Base-by-base conservation (phyloP, 2,329 filamentous ascomycete genomes). In the Clarireedia hainanense region DNA sequence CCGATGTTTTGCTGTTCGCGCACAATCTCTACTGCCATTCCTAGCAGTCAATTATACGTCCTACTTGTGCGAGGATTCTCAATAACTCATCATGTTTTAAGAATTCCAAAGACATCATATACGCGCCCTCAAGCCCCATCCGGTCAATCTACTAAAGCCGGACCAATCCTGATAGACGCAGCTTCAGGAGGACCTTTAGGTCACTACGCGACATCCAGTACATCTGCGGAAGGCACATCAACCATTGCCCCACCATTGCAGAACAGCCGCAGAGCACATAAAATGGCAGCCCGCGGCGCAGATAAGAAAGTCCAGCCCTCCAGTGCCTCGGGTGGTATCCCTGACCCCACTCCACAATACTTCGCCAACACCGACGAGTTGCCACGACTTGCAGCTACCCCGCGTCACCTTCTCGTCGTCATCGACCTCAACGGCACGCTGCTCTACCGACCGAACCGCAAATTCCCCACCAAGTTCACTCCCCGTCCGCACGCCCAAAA, bases 351-450 rank as follows among this genome's bases (percentile, higher is more conserved):
- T 1, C 47, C 70, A 0, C 66, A 71, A 47, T 95, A 95, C 70
- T 73, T 89, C n/a, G 76, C 86, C 2, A 67, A 72, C 4, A 62
- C 72, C 14, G 64, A 72, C 5, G 61, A 73, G 14, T 63, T 72
- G 0, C 76, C 81, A 0, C 64, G 68, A 27, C 61, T 62, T 15
- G 70, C 80, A 3, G 40, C 70, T 0, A 50, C 69, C 1, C 79
- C 84, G 1, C 81, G 81, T 42, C 80, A 79, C 15, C 78, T 96
- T 36, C 82, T 99, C 23, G 76, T 99, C 50, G 81, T 97, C 47
- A 81, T 97, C 59, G 94, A 99, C 72, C 80, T 99, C 39, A 99
- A 97, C 70, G 94, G 94, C 60, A 96, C 92, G 0, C 78, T 99
- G 1, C 79, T 97, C 37, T 78, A 81, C 72, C 86, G 94, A 5